phyloP scores from a whole-genome alignment of 2,329 filamentous ascomycete species.

The Fusarium falciforme region DNA sequence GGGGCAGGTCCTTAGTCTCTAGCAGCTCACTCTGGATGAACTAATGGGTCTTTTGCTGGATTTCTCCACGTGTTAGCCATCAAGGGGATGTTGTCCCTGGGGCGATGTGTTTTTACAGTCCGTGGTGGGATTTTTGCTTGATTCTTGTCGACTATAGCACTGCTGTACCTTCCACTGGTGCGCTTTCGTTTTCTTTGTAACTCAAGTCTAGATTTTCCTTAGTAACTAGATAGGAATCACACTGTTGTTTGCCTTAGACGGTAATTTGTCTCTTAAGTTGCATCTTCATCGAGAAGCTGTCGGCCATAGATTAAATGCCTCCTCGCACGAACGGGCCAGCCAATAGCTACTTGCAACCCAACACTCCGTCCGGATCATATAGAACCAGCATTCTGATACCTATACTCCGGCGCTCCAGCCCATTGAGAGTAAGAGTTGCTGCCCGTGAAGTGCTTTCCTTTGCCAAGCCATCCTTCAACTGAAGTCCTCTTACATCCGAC shows the following conservation, averaged over 20 bases:
- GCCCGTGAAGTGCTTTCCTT: not conserved
- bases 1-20: not conserved
- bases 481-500: not conserved
- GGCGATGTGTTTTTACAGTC: not conserved
- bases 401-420: slow-evolving; percentile 10
- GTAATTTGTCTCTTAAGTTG: not conserved
- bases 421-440: slow-evolving; percentile 8
- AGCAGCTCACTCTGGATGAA: not conserved
- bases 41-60: not conserved
- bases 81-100: not conserved
- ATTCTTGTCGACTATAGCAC: not conserved
- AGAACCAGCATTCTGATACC: slow-evolving; percentile 13
- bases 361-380: not conserved
- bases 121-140: not conserved
- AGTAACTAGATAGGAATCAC: not conserved
- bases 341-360: not conserved
- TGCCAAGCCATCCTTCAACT: not conserved
- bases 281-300: not conserved
- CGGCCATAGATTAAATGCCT: too few relatives aligned
- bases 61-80: not conserved
- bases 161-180: not conserved
- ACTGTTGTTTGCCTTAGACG: not conserved
- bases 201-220: not conserved
- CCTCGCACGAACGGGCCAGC: too few relatives aligned
- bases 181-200: not conserved